phyloP scores from a whole-genome alignment of 2,329 filamentous ascomycete genomes.

The Cercospora sp. region DNA sequence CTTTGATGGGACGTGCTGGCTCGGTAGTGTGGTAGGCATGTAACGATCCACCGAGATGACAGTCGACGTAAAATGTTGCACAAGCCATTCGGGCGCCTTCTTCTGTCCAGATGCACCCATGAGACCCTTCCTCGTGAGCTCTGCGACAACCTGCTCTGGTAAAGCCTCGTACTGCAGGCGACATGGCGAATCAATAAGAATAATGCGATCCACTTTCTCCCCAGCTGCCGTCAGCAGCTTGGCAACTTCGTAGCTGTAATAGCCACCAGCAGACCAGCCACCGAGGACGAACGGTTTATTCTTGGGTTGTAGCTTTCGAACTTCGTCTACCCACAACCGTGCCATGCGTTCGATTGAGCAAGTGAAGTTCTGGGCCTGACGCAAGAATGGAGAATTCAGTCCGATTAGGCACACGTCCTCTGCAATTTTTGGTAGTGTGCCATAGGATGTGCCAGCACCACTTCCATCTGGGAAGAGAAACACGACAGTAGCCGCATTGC shows the following conservation, averaged over 20 bases:
- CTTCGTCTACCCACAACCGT: conserved; percentile 32
- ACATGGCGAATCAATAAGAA: conserved; percentile 37
- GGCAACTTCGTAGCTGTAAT: conserved; percentile 58
- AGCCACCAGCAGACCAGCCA: conserved; percentile 77
- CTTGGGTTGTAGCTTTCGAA: conserved; percentile 49
- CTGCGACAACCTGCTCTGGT: conserved; percentile 31
- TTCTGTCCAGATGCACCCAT: conserved; percentile 33
- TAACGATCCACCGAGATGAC: conserved; percentile 36
- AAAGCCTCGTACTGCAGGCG: conserved; percentile 32
- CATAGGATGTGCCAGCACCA: conserved; percentile 50
- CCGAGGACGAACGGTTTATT: conserved; percentile 63
- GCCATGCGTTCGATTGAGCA: conserved; percentile 36
- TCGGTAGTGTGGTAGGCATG: conserved; percentile 30
- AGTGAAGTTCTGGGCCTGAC: conserved; percentile 33
- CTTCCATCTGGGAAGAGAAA: conserved; percentile 51
- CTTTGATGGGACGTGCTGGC: conserved; percentile 29
- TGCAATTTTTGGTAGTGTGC: conserved; percentile 43
- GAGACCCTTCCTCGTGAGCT: conserved; percentile 32
- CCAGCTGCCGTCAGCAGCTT: conserved; percentile 31
- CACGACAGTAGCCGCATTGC: conserved; percentile 22
- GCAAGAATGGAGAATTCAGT: conserved; percentile 37
- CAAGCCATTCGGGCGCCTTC: conserved; percentile 37
- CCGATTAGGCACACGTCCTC: conserved; percentile 52
- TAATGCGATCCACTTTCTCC: conserved; percentile 33
- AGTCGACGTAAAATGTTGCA: conserved; percentile 36